Evolutionary conservation across 2,329 filamentous ascomycete species (phyloP), one percentile per base, ranked within the genome.

Genomic region (Colletotrichum lindemuthianum): DNA sequence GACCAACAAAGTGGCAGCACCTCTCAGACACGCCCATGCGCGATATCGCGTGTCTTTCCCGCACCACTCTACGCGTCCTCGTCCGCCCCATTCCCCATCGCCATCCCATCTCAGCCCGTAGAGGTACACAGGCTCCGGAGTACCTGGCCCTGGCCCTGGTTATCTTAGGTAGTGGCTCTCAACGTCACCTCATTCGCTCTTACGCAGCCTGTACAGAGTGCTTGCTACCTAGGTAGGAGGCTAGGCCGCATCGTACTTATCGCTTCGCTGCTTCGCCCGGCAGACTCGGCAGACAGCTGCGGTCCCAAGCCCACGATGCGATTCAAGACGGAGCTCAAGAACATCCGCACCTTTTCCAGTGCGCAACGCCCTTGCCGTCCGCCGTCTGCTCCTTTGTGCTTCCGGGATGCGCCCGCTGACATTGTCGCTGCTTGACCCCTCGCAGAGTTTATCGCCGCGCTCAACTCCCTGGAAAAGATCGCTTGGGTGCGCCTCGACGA

Each of bases 401-500:
- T 33, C 13, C 32, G 37, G 10, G 13, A 12, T 34, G 37, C 56
- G 36, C 49, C 52, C 37, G 24, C 15, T 47, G 15, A 59, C 34
- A 4, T 24, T 24, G 24, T 24, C 40, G 16, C 37, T 33, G n/a
- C 12, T 2, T 7, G 56, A 70, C 2, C 58, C 34, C 43, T 15
- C n/a, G 13, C 68, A 90, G 88, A 90, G 73, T 83, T 91, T 68
- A 86, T 86, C 2, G 85, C 86, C 10, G 88, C 88, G 12, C 81
- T 91, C 66, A 86, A 83, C 61, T 86, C 88, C 2, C 80, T 91
- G 37, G 92, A 93, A 69, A 93, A 95, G 77, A 90, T 96, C 67
- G 93, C 92, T 49, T 97, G 94, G 93, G 85, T 97, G 68, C 91
- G 93, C 69, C 87, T 99, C 39, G 92, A 95, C 79, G 88, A 96